Base-by-base conservation (phyloP, 2,329 filamentous ascomycete genomes). In the Coniochaeta ligniaria region DNA sequence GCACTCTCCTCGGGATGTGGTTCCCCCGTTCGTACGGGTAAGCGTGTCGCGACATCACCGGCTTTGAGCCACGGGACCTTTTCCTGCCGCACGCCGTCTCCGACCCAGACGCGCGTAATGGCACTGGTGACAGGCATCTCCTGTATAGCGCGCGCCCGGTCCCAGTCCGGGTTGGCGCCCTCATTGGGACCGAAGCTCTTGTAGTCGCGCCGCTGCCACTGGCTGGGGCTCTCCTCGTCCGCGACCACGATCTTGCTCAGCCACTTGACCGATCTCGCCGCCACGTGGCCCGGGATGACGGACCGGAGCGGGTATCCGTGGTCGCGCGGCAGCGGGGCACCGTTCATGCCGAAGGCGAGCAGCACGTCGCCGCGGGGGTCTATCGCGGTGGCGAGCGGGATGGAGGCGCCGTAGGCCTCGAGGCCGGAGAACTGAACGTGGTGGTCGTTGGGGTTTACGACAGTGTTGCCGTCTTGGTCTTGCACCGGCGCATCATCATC, bases 201-300 rank as follows among this genome's bases (percentile, higher is more conserved):
- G 73, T 90, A 89, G 69, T 90, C 87, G 20, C 82, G 78, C 24
- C 83, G 78, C 68, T 89, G 85, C 85, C 86, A 88, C 67, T 87
- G 82, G 50, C 81, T 86, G 3, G 79, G 73, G 65, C 84, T 87
- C 70, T 90, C 87, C 63, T 90, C 87, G 60, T 86, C 84, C 43
- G 84, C 83, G 1, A 90, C 76, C 0, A 83, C 79, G 59, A 90
- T 85, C 52, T 82, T 81, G 63, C 79, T 84, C 1, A 90, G 74
- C 87, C 87, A 90, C 68, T 90, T 90, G 64, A 89, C 86, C 6
- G 83, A 86, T 1, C 87, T 79, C 1, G 86, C 87, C 0, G 86
- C 87, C 1, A 89, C 86, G 58, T 85, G 81, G 0, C 87, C 87
- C 0, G 87, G 85, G 0, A 89, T 83, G 3, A 89, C 75, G 0